phyloP scores from a whole-genome alignment of 192 early-diverging fungal genomes.

The Umbelopsis sp. region DNA sequence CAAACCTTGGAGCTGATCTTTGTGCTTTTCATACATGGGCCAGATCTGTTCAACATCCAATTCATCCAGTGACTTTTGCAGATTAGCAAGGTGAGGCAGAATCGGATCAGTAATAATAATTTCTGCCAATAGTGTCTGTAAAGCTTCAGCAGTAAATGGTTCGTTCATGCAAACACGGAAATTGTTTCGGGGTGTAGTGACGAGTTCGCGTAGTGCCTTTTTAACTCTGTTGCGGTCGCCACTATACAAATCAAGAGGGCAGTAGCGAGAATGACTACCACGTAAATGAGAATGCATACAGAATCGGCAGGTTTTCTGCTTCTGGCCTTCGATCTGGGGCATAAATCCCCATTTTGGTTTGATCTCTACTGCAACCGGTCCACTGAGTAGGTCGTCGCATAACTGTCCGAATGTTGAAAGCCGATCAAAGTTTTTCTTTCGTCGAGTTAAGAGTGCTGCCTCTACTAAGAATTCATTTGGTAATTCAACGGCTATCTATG shows the following conservation, averaged over 20 bases:
- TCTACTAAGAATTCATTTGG: neutral
- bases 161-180: slow-evolving; percentile 49
- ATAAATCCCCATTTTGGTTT: slow-evolving; percentile 74
- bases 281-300: slow-evolving; percentile 68
- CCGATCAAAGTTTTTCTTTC: neutral
- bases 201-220: slow-evolving; percentile 40
- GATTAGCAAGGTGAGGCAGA: slow-evolving; percentile 36
- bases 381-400: neutral
- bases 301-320: slow-evolving; percentile 59
- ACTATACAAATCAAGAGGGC: slow-evolving; percentile 70
- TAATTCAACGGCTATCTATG: neutral
- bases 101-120: slow-evolving; percentile 46
- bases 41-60: slow-evolving; percentile 52
- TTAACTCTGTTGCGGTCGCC: slow-evolving; percentile 28
- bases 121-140: slow-evolving; percentile 29
- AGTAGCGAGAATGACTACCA: slow-evolving; percentile 31
- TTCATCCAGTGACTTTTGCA: slow-evolving; percentile 50
- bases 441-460: neutral
- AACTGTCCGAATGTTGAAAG: neutral
- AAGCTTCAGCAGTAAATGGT: neutral
- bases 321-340: slow-evolving; percentile 41
- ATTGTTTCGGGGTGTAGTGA: slow-evolving; percentile 37
- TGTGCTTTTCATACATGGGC: slow-evolving; percentile 15
- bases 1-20: neutral
- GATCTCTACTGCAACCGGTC: slow-evolving; percentile 3